Conservation (phyloP, 768 basidiomycete genomes). For the Naganishia antarctica region DNA sequence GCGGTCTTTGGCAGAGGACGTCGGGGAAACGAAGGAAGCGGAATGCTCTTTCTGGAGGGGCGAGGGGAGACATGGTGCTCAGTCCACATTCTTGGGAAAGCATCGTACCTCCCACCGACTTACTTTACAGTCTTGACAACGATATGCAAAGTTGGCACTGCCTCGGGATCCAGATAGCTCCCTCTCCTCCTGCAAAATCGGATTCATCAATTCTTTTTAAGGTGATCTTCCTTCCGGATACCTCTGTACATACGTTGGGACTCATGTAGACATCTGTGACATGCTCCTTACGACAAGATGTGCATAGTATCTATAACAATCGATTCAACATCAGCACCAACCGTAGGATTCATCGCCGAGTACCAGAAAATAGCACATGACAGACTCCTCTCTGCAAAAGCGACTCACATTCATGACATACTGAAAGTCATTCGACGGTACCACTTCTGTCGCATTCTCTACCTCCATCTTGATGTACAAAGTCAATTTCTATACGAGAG, state of each 20-base stretch:
- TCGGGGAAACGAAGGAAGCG: conserved; percentile 40
- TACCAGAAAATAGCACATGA: background rate
- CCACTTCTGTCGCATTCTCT: conserved; percentile 46
- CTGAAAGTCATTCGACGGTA: conserved; percentile 40
- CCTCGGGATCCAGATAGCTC: conserved; percentile 48
- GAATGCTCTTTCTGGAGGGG: conserved; percentile 47
- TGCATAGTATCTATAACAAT: conserved; percentile 37
- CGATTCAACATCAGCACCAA: no score
- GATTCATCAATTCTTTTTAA: background rate
- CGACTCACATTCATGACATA: conserved; percentile 45
- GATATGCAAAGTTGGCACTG: conserved; percentile 45
- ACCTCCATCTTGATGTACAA: conserved; percentile 45
- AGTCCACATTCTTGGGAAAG: background rate
- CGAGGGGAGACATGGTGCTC: background rate
- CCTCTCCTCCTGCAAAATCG: conserved; percentile 38
- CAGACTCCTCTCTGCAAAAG: background rate
- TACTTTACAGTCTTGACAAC: conserved; percentile 47
- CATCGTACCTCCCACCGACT: conserved; percentile 11
- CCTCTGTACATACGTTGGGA: conserved; percentile 32
- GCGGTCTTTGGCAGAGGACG: conserved; percentile 34
- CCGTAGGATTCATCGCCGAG: no score
- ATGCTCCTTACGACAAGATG: conserved; percentile 42
- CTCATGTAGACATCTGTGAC: conserved; percentile 44
- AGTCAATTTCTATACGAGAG: conserved; percentile 39
- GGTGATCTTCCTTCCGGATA: no score